A percentile compares a stretch with the other conserved stretches of the same genome.
Evolutionary conservation across 73 alveolate species (phyloP).

Genomic region (Symbiodinium natans): DNA sequence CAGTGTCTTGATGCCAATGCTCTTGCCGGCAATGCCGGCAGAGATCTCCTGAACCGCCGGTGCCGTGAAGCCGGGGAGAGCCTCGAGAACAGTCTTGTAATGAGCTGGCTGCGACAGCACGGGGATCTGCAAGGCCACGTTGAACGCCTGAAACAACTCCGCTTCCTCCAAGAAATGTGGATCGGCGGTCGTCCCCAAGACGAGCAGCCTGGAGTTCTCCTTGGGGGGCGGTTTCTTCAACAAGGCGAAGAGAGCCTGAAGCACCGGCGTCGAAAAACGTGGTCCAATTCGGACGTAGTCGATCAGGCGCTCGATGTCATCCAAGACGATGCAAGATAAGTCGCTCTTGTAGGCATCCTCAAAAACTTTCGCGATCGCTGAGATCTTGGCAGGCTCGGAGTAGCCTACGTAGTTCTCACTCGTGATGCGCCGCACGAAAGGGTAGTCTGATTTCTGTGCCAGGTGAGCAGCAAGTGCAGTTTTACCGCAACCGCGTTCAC

Average conservation of each 20-base stretch:
- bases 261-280: slow-evolving; percentile 99
- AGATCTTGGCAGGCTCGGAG: slow-evolving; percentile 97
- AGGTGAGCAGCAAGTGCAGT: slow-evolving; percentile 99
- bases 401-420: slow-evolving; percentile 99
- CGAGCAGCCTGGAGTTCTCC: slow-evolving; percentile 98
- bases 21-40: slow-evolving; percentile 55
- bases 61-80: slow-evolving; percentile 60
- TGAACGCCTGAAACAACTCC: slow-evolving; percentile 97
- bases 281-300: slow-evolving; percentile 99
- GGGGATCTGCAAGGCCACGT: slow-evolving; percentile 69
- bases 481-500: slow-evolving; percentile 98
- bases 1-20: slow-evolving; percentile 80
- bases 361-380: slow-evolving; percentile 98
- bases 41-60: slow-evolving; percentile 70
- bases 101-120: slow-evolving; percentile 56
- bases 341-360: slow-evolving; percentile 99
- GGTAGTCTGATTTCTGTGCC: slow-evolving; percentile 98
- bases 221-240: slow-evolving; percentile 99
- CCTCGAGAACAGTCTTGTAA: slow-evolving; percentile 56
- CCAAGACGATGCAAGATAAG: slow-evolving; percentile 98
- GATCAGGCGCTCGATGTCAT: slow-evolving; percentile 99
- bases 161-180: slow-evolving; percentile 97
- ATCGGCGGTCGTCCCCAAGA: slow-evolving; percentile 99
- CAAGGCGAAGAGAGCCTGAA: slow-evolving; percentile 98
- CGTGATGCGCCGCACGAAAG: slow-evolving; percentile 98